Base-by-base conservation (phyloP, 2,329 filamentous ascomycete species). In the Aspergillus vadensis region DNA sequence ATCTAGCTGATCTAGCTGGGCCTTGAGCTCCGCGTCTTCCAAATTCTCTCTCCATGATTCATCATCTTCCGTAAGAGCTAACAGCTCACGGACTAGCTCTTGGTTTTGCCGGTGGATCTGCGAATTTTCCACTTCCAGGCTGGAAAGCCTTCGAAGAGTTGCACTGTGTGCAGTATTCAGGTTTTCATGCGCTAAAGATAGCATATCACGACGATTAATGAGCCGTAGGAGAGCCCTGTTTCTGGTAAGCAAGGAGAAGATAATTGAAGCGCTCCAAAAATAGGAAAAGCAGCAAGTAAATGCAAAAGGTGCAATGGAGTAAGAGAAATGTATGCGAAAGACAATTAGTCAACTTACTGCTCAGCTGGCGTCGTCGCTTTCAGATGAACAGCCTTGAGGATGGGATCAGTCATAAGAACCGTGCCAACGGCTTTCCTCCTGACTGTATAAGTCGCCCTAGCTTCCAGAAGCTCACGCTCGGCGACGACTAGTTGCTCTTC, bases 311-410 rank as follows among this genome's bases (percentile, higher is more conserved):
- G 32, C 5, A 21, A 43, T 39, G 4, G 3, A 25, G n/a, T 19
- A 32, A 25, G 32, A 25, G 38, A 36, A 54, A 27, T 36, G 19
- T 27, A 56, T 32, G 36, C 60, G 30, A 23, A 49, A 38, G 25
- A 27, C 23, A n/a, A 44, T 27, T 44, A 23, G 39, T 17, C 30
- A 54, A 38, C 36, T 59, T 81, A 91, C 91, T 86, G 85, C 76
- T 95, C 91, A 55, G 88, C 81, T 48, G 85, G 84, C 2, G 86
- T 85, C 17, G 86, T 82, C 12, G 84, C 85, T 47, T 87, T 87
- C 61, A 85, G 80, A 73, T 96, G 91, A 41, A 94, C 86, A 6
- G 91, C 89, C 70, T 90, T 91, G 59, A 96, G 79, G 43, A 91
- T 87, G 7, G 92, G 91, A 68, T 91, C 89, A 59, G 88, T 87